Evolutionary conservation across 1,284 basidiomycete species (phyloP).

Genomic region (Mrakiaceae sp.): DNA sequence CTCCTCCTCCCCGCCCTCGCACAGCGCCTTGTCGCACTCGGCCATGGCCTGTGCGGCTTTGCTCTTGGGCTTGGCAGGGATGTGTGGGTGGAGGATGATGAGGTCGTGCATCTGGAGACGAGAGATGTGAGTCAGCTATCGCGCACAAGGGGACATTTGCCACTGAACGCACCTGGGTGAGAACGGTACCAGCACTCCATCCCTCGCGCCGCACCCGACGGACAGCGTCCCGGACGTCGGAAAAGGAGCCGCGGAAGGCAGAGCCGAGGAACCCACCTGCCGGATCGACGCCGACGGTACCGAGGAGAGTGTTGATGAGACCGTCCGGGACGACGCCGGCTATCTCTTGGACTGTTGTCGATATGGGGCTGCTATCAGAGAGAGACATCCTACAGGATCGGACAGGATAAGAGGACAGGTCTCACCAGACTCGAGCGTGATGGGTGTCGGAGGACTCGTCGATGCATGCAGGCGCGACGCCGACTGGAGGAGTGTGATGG

Average conservation of each 20-base stretch:
- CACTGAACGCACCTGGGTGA: slow-evolving; percentile 57
- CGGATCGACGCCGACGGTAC: slow-evolving; percentile 62
- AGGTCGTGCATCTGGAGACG: slow-evolving; percentile 71
- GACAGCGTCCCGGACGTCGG: slow-evolving; percentile 59
- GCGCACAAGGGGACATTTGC: background rate
- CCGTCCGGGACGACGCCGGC: slow-evolving; percentile 81
- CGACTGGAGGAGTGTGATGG: slow-evolving; percentile 98
- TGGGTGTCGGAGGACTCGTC: slow-evolving; percentile 54
- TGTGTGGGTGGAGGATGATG: slow-evolving; percentile 65
- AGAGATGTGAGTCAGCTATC: background rate
- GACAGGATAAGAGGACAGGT: background rate
- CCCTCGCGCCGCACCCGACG: slow-evolving; percentile 70
- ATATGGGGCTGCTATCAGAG: background rate
- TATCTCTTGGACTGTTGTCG: slow-evolving; percentile 72
- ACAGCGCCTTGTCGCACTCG: slow-evolving; percentile 90
- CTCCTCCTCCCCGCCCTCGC: slow-evolving; percentile 97
- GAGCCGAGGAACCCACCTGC: slow-evolving; percentile 41
- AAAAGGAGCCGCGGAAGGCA: slow-evolving; percentile 48
- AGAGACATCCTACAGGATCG: no score
- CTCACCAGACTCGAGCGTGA: slow-evolving; percentile 46
- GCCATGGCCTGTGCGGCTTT: slow-evolving; percentile 74
- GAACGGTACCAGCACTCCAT: slow-evolving; percentile 81
- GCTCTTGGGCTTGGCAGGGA: slow-evolving; percentile 73
- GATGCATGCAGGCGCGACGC: slow-evolving; percentile 72
- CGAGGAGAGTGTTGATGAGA: slow-evolving; percentile 59